phyloP scores from a whole-genome alignment of 805 yeast species.

The Metahyphopichia silvanorum region DNA sequence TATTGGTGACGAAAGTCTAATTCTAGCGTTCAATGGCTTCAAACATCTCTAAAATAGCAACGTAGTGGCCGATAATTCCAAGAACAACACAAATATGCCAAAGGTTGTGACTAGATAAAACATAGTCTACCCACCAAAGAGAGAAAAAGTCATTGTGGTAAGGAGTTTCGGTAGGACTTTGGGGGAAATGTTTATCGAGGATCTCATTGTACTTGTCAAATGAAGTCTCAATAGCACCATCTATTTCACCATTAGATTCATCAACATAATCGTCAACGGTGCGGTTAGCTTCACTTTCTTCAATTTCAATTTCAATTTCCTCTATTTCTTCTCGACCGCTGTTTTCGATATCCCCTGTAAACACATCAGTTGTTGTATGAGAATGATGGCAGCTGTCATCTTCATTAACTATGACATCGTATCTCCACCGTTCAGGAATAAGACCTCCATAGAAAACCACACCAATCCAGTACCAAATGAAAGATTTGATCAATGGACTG shows the following conservation, averaged over 20 bases:
- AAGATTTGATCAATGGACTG: constrained; percentile 66
- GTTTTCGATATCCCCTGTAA: constrained; percentile 31
- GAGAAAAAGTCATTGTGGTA: constrained; percentile 44
- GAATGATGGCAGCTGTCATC: constrained; percentile 22
- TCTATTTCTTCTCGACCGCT: constrained; percentile 38
- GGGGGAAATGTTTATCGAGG: constrained; percentile 36
- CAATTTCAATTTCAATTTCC: constrained; percentile 26
- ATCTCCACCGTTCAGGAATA: constrained; percentile 85
- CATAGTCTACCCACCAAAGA: constrained; percentile 82
- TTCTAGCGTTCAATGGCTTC: constrained; percentile 27
- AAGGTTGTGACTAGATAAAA: constrained; percentile 76
- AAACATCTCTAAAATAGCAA: constrained; percentile 72
- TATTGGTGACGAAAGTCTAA: too few species aligned
- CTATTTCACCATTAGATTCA: constrained; percentile 5
- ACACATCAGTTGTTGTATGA: constrained; percentile 26
- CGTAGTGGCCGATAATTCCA: constrained; percentile 88
- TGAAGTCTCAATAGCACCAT: constrained; percentile 9
- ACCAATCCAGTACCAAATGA: constrained; percentile 75
- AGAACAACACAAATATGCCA: constrained; percentile 92
- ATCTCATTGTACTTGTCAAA: constrained; percentile 25
- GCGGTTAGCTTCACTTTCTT: constrained; percentile 7
- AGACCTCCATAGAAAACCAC: constrained; percentile 84
- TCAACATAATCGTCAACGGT: constrained; percentile 1
- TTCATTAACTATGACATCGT: constrained; percentile 58
- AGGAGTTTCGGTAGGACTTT: constrained; percentile 28